Conservation (phyloP, 23 red algal genomes). For the Gracilaria domingensis region DNA sequence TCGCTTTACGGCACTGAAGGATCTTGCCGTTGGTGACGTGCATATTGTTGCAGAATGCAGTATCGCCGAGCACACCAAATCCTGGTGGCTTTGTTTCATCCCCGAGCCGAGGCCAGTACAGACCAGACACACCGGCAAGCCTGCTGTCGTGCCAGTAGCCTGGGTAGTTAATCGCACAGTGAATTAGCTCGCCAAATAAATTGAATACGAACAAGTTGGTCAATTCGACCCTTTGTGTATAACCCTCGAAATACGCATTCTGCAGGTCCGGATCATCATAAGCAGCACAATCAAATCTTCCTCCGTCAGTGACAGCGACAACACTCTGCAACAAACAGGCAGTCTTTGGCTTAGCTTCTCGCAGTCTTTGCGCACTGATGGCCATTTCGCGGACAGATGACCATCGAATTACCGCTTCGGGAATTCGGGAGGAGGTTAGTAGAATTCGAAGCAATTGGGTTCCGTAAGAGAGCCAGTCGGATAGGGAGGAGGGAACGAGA, state of each 20-base stretch:
- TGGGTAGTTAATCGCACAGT: slow-evolving; percentile 2
- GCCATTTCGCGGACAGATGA: neutral
- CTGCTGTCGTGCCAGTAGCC: neutral
- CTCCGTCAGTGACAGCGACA: neutral
- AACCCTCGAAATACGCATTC: slow-evolving; percentile 1
- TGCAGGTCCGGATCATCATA: neutral
- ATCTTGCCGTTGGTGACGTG: neutral
- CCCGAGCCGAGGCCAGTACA: neutral
- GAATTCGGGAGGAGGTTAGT: too few species aligned
- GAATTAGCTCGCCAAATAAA: neutral
- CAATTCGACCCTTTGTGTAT: neutral
- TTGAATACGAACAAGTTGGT: slow-evolving; percentile 14
- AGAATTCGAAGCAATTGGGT: neutral
- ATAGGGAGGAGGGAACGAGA: neutral
- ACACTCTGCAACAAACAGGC: neutral
- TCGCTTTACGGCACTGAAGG: neutral
- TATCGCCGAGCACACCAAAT: neutral
- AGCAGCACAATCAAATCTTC: neutral
- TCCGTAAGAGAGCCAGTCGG: neutral
- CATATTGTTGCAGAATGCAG: neutral
- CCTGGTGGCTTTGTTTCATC: neutral
- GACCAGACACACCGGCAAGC: neutral
- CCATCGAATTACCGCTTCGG: too few species aligned
- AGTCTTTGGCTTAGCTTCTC: neutral
- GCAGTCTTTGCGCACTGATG: neutral